A percentile compares a stretch with the other conserved stretches of the same genome.
phyloP scores from a whole-genome alignment of 257 asterid genomes.

The Solanum rostratum region DNA sequence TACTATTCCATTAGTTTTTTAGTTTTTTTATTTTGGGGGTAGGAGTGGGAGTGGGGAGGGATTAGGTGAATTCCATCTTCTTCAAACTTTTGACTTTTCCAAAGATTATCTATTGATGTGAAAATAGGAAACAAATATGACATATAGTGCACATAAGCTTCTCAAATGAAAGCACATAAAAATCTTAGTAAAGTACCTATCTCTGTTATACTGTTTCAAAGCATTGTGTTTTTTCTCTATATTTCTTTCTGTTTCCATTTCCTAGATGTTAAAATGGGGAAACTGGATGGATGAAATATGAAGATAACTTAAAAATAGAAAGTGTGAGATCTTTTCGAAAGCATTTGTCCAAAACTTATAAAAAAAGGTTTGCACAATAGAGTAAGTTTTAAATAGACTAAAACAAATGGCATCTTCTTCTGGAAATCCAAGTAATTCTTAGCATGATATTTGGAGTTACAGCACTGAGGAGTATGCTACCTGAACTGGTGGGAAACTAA shows the following conservation, averaged over 20 bases:
- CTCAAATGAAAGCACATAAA: not conserved
- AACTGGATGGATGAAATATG: not conserved
- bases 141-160: too few relatives aligned
- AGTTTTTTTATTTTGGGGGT: not conserved
- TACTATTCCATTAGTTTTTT: not conserved
- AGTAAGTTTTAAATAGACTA: not conserved
- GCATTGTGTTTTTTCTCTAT: not conserved
- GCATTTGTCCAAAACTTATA: not conserved
- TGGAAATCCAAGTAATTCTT: too few relatives aligned
- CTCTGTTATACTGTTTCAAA: not conserved
- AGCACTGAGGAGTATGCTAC: slow-evolving; percentile 15
- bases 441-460: too few relatives aligned
- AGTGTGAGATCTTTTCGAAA: not conserved
- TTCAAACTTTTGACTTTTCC: not conserved
- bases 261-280: not conserved
- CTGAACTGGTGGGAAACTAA: slow-evolving; percentile 92
- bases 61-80: not conserved
- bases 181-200: not conserved
- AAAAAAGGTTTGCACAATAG: not conserved
- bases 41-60: not conserved
- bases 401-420: too few relatives aligned
- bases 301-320: not conserved
- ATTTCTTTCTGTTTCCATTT: not conserved
- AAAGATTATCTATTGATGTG: not conserved
- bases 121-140: not conserved